Conservation (phyloP, 768 basidiomycete species). For the Suillus weaverae region DNA sequence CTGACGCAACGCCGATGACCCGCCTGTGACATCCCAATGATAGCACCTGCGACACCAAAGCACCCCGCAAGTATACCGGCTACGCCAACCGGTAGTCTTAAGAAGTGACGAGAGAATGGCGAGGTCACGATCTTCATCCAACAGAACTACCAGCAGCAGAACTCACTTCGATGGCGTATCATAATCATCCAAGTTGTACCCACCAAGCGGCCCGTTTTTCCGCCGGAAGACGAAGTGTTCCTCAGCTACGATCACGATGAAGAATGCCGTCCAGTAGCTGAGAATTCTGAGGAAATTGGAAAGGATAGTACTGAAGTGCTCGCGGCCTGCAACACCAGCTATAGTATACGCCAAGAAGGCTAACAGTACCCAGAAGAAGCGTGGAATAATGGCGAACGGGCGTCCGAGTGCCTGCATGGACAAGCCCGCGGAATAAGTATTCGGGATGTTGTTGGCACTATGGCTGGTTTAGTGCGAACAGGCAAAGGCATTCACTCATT, state of each 20-base stretch:
- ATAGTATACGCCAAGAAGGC: conserved; percentile 40
- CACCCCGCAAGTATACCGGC: conserved; percentile 49
- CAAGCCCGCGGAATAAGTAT: conserved; percentile 48
- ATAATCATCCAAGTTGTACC: conserved; percentile 53
- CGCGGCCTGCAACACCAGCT: conserved; percentile 42
- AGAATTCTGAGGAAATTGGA: conserved; percentile 44
- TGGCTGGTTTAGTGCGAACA: conserved; percentile 4
- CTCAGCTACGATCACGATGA: conserved; percentile 44
- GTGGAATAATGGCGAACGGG: conserved; percentile 42
- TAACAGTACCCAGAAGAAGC: conserved; percentile 47
- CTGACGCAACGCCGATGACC: neutral
- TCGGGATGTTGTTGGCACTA: conserved; percentile 42
- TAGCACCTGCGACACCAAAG: conserved; percentile 48
- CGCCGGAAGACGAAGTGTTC: conserved; percentile 50
- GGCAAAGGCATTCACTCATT: neutral
- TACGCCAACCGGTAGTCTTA: conserved; percentile 46
- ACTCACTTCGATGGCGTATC: conserved; percentile 40
- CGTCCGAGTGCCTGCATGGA: conserved; percentile 47
- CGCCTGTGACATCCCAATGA: conserved; percentile 52
- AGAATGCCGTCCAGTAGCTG: conserved; percentile 49
- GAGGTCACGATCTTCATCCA: neutral
- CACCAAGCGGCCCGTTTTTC: conserved; percentile 40
- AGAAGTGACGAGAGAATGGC: neutral
- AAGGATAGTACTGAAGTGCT: conserved; percentile 45
- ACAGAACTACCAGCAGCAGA: neutral